Conservation (phyloP, 2,329 filamentous ascomycete genomes). For the Exserohilum rostratum region DNA sequence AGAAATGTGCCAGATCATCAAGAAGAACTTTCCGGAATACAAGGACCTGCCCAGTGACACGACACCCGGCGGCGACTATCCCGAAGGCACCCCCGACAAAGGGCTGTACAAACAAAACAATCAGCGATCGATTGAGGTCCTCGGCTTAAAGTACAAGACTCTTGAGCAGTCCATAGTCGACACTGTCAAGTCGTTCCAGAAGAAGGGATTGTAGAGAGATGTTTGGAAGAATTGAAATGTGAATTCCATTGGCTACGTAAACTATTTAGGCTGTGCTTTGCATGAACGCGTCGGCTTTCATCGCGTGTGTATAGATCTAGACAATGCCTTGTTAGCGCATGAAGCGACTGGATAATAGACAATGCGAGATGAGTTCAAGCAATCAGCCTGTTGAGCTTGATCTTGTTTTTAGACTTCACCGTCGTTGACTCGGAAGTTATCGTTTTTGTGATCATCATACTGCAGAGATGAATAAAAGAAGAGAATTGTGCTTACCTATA, state of each 20-base stretch:
- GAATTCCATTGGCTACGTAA: conserved; percentile 19
- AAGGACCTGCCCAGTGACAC: conserved; percentile 56
- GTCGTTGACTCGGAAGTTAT: conserved; percentile 46
- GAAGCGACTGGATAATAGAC: background rate
- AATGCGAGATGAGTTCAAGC: conserved; percentile 7
- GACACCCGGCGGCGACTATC: conserved; percentile 53
- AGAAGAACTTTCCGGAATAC: conserved; percentile 61
- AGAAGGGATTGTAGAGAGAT: conserved; percentile 52
- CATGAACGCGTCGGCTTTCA: background rate
- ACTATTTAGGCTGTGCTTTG: conserved; percentile 14
- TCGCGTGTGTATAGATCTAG: conserved; percentile 1
- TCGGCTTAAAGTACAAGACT: conserved; percentile 65
- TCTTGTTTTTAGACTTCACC: conserved; percentile 48
- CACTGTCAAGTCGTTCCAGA: conserved; percentile 67
- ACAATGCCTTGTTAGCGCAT: conserved; percentile 19
- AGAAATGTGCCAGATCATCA: conserved; percentile 62
- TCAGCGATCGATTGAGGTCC: conserved; percentile 58
- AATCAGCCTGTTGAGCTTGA: conserved; percentile 65
- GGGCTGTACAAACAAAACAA: conserved; percentile 59
- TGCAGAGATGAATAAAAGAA: background rate
- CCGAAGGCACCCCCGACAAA: conserved; percentile 53
- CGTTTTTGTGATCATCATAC: conserved; percentile 43
- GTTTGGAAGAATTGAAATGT: background rate
- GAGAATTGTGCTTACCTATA: conserved; percentile 26
- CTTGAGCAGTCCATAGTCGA: conserved; percentile 67